Evolutionary conservation across 768 basidiomycete genomes (phyloP), one percentile per base, ranked within the genome.

Genomic region (Dacryopinax spathularia): DNA sequence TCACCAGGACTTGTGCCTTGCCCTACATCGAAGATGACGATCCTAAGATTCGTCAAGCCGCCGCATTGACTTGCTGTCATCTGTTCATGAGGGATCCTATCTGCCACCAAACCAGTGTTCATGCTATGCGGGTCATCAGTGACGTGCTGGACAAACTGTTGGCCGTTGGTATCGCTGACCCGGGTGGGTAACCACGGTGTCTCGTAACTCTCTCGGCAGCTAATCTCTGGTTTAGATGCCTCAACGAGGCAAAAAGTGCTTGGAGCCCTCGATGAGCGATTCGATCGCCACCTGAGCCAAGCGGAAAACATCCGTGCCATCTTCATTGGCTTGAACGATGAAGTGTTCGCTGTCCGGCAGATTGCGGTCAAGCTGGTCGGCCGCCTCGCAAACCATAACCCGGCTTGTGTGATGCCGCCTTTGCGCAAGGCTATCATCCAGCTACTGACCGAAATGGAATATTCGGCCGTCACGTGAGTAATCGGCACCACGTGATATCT

Each of bases 371-470:
- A 77, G 22, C 80, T 98, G 66, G 97, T 99, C 65, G 96, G 96
- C 0, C 85, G 96, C 29, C 82, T 99, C 27, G 91, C 94, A 2
- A 84, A 85, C 68, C 90, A 95, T 74, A 99, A 99, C 70, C 96
- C 96, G 0, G 96, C 96, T 16, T 96, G 97, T 77, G 93, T 99
- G 20, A 97, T 99, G 88, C 95, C 96, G 9, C 92, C 91, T 2
- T 78, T 99, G 25, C 83, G 96, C 56, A 98, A 98, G 74, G 87
- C 93, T 1, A 78, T 99, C 64, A 96, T 98, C 63, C 95, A 98
- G 72, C 81, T 99, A 6, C 78, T 99, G 64, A 98, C 96, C 0
- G 96, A 98, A 75, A 77, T 99, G 35, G 94, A 98, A 75, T 98
- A 97, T 71, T 91, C 93, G 2, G 93, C 89, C 1, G 85, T 92